Evolutionary conservation across 139 green algal genomes (phyloP).

Genomic region (Zygnema circumcarinatum): DNA sequence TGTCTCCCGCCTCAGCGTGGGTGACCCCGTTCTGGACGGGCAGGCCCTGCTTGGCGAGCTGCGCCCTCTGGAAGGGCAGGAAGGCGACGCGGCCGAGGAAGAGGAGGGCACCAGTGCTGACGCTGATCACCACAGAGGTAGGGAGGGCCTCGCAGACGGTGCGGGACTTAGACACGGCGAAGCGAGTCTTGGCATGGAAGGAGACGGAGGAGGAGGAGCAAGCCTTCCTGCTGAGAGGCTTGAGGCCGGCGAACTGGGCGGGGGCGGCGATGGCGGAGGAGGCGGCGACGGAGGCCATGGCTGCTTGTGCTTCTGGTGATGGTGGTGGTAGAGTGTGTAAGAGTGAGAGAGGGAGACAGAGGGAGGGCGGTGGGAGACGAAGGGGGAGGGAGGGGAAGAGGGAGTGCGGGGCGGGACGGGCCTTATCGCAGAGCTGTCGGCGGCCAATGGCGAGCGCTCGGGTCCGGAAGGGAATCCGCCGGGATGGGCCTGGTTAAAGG

Average conservation of each 20-base stretch:
- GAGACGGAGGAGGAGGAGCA: not conserved
- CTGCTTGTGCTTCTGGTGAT: not conserved
- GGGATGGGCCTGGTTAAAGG: too few species aligned
- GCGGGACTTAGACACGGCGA: constrained; percentile 18
- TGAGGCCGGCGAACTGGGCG: constrained; percentile 17
- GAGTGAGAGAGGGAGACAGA: constrained; percentile 9
- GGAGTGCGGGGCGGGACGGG: too few species aligned
- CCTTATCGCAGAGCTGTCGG: too few species aligned
- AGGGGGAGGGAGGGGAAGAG: constrained; percentile 14
- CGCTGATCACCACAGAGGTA: constrained; percentile 53
- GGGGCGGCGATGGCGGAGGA: constrained; percentile 2
- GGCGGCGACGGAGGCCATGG: constrained; percentile 8
- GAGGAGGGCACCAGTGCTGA: constrained; percentile 66
- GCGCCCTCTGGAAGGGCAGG: constrained; percentile 73
- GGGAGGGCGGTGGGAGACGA: not conserved
- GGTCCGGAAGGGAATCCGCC: too few species aligned
- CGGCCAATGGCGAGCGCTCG: too few species aligned
- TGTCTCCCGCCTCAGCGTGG: constrained; percentile 79
- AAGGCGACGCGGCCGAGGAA: constrained; percentile 79
- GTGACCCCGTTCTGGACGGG: constrained; percentile 80
- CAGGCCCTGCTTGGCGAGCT: constrained; percentile 70
- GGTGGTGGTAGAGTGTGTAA: not conserved
- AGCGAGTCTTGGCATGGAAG: constrained; percentile 22
- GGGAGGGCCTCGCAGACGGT: constrained; percentile 20
- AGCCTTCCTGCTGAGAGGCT: constrained; percentile 8